A percentile compares a stretch with the other conserved stretches of the same genome.
phyloP scores from a whole-genome alignment of 345 rosid species.

The Salix viminalis region DNA sequence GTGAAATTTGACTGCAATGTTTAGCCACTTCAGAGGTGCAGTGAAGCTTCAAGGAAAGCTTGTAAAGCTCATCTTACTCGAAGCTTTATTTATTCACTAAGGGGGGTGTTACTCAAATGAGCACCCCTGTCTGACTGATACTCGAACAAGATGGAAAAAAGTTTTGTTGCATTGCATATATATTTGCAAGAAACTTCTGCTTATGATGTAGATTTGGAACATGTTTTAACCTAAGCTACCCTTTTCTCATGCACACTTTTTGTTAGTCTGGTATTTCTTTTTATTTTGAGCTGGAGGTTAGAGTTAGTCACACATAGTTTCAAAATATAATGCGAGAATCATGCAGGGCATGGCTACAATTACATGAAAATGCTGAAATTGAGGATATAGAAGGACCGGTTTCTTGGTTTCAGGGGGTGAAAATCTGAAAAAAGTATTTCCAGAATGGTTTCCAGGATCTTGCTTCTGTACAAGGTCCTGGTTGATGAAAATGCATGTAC shows the following conservation, averaged over 20 bases:
- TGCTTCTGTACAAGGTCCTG: neutral
- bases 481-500: neutral
- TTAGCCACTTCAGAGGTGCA: neutral
- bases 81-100: neutral
- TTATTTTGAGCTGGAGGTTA: too few relatives aligned
- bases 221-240: neutral
- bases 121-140: neutral
- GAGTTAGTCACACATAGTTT: too few relatives aligned
- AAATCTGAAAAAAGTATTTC: neutral
- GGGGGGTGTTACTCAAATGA: neutral
- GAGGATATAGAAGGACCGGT: neutral
- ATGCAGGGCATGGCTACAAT: too few relatives aligned
- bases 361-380: neutral
- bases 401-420: neutral
- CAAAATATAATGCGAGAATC: too few relatives aligned
- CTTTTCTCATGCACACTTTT: neutral
- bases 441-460: neutral
- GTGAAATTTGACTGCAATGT: neutral
- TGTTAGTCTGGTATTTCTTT: neutral
- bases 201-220: neutral
- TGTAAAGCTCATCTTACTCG: neutral
- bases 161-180: slow-evolving; percentile 1
- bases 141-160: slow-evolving; percentile 1
- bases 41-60: neutral
- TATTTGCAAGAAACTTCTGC: neutral